These are phyloP conservation scores for Neonectria magnoliae DNA, from an alignment of 2,329 filamentous ascomycete genomes.

Conservation along the genomic window DNA sequence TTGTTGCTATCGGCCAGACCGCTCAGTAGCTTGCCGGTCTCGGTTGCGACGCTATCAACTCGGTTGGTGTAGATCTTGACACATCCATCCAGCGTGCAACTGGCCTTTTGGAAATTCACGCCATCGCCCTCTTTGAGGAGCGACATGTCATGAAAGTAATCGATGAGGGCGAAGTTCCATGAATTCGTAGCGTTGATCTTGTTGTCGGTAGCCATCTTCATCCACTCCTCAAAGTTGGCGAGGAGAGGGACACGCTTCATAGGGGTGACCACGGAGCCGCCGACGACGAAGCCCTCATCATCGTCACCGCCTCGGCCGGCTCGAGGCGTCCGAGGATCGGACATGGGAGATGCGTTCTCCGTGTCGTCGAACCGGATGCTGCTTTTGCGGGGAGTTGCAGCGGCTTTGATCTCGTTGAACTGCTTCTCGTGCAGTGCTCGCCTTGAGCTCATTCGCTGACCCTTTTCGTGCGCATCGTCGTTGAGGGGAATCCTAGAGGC, in stretches of 20 bases:
- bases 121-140: conserved; percentile 94
- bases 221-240: conserved; percentile 99
- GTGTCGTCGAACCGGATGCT: conserved; percentile 67
- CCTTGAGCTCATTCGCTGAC: conserved; percentile 84
- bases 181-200: conserved; percentile 98
- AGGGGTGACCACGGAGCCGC: conserved; percentile 83
- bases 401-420: conserved; percentile 85
- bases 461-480: conserved; percentile 93
- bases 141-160: conserved; percentile 99
- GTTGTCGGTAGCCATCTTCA: conserved; percentile 99
- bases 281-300: conserved; percentile 71
- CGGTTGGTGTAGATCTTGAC: conserved; percentile 99
- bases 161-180: conserved; percentile 99
- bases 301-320: conserved; percentile 53
- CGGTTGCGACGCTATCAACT: conserved; percentile 97
- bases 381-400: conserved; percentile 74
- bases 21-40: conserved; percentile 94
- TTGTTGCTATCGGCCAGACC: conserved; percentile 89
- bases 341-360: conserved; percentile 65
- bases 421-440: conserved; percentile 90
- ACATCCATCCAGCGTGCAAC: conserved; percentile 95
- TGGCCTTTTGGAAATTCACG: conserved; percentile 98
- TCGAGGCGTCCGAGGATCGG: conserved; percentile 65
- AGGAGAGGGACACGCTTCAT: conserved; percentile 96
- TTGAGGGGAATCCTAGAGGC: conserved; percentile 85